Evolutionary conservation across 1,139 yeast species (phyloP).

Genomic region (Sugiyamaella castrensis): DNA sequence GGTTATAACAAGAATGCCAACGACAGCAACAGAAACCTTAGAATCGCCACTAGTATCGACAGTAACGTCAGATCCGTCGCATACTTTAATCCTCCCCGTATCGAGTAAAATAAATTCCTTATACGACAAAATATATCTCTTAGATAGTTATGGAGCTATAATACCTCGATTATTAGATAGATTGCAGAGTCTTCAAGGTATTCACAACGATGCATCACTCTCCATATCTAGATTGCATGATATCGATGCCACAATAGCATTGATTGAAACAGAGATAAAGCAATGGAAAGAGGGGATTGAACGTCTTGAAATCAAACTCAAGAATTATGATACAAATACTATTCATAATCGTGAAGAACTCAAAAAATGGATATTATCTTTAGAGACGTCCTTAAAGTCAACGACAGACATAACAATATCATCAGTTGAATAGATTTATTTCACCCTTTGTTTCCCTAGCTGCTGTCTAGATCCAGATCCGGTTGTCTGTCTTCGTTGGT

Average conservation of each 20-base stretch:
- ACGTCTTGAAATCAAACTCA: constrained; percentile 42
- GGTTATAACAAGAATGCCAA: not conserved
- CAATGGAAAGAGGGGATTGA: constrained; percentile 45
- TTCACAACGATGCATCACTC: constrained; percentile 52
- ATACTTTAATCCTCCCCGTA: not conserved
- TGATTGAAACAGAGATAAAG: constrained; percentile 41
- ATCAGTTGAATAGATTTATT: not conserved
- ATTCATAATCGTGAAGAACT: constrained; percentile 21
- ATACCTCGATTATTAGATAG: constrained; percentile 47
- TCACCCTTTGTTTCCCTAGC: not conserved
- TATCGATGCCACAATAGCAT: constrained; percentile 41
- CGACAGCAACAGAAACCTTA: not conserved
- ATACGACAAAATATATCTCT: constrained; percentile 39
- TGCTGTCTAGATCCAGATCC: no score
- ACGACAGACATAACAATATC: not conserved
- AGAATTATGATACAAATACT: constrained; percentile 30
- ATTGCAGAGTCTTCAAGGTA: constrained; percentile 44
- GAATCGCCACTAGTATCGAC: not conserved
- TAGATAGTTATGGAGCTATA: constrained; percentile 38
- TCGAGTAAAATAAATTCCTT: constrained; percentile 27
- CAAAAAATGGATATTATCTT: constrained; percentile 17
- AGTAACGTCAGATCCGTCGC: not conserved
- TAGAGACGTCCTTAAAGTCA: constrained; percentile 13
- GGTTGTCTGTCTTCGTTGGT: no score
- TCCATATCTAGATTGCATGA: constrained; percentile 52